Percentiles rank a stretch among this genome's conserved stretches.
Conservation (phyloP, 805 yeast genomes). For the Saturnispora gosingensis region DNA sequence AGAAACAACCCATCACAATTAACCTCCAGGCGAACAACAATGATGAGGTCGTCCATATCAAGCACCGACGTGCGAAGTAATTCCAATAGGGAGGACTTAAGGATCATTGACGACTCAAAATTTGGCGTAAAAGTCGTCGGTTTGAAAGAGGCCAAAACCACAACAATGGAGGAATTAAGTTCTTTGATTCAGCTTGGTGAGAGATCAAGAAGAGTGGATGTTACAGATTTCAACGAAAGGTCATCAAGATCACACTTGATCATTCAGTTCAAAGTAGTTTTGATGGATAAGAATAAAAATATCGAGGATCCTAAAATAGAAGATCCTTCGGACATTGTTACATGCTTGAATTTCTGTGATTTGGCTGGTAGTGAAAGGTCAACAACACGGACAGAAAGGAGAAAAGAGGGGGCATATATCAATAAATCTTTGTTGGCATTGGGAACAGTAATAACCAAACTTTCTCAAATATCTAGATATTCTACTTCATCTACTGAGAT, state of each 20-base stretch:
- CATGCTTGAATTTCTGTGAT: conserved; percentile 81
- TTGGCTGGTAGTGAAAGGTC: conserved; percentile 96
- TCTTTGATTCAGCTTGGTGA: conserved; percentile 61
- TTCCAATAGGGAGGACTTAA: conserved; percentile 41
- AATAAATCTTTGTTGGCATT: conserved; percentile 85
- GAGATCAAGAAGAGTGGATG: conserved; percentile 64
- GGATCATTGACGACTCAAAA: conserved; percentile 65
- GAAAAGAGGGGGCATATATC: conserved; percentile 90
- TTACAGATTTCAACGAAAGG: conserved; percentile 81
- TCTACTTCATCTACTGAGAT: background rate
- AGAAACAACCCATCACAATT: background rate
- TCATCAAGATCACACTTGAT: conserved; percentile 92
- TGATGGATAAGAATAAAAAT: conserved; percentile 23
- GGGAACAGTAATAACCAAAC: conserved; percentile 83
- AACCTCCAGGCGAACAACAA: background rate
- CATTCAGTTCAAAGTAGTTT: conserved; percentile 50
- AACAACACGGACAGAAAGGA: conserved; percentile 61
- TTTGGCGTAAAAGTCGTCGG: conserved; percentile 73
- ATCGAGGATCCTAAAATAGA: conserved; percentile 31
- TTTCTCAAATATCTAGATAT: conserved; percentile 27
- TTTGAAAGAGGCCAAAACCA: conserved; percentile 51
- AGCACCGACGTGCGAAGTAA: background rate
- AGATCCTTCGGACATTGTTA: conserved; percentile 19
- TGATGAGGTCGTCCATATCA: conserved; percentile 5
- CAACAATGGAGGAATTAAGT: conserved; percentile 50